A percentile compares a stretch with the other conserved stretches of the same genome.
Conservation (phyloP, 352 stramenopile genomes). For the Detonula confervacea region DNA sequence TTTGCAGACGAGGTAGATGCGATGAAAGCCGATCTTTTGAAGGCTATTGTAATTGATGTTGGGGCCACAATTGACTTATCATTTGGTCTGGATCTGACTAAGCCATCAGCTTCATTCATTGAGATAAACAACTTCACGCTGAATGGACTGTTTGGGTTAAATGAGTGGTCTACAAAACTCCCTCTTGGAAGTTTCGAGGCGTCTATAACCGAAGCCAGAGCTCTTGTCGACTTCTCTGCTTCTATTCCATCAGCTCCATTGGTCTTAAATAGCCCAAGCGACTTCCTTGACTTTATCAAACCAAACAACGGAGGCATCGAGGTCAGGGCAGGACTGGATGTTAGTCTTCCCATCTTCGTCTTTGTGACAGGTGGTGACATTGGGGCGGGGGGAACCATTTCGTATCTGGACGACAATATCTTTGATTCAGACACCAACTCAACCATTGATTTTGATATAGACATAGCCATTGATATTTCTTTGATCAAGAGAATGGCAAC, state of each 20-base stretch:
- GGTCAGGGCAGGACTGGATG: not conserved
- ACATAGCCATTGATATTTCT: not conserved
- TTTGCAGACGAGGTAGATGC: not conserved
- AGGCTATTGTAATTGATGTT: not conserved
- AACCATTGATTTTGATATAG: not conserved
- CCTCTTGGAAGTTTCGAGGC: not conserved
- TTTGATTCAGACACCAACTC: not conserved
- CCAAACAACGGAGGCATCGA: not conserved
- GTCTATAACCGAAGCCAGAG: not conserved
- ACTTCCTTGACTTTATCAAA: not conserved
- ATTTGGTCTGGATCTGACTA: not conserved
- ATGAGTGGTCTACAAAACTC: conserved; percentile 3
- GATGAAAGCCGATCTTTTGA: not conserved
- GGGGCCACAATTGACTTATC: not conserved
- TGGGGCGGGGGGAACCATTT: not conserved
- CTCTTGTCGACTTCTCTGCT: not conserved
- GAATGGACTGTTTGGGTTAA: not conserved
- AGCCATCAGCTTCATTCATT: not conserved
- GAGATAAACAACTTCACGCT: not conserved
- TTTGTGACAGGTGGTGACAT: not conserved
- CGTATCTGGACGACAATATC: not conserved
- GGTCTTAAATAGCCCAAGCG: not conserved
- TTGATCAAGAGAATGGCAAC: not conserved
- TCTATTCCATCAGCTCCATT: not conserved
- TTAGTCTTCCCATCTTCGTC: not conserved